Evolutionary conservation across 176 grass and related monocot genomes (phyloP).

Genomic region (Oryza nivara): DNA sequence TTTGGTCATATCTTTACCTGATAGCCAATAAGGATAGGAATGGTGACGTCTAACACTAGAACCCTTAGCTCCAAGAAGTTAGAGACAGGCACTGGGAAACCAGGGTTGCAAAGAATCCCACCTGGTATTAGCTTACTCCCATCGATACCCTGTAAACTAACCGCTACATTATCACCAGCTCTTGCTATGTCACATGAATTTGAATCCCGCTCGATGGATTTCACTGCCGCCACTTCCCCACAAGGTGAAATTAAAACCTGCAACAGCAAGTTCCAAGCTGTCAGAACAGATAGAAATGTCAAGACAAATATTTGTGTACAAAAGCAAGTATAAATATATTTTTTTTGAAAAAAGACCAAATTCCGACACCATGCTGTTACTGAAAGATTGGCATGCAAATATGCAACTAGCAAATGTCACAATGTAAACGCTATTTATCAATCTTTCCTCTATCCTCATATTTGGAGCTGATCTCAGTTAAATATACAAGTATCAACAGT

Average conservation of each 20-base stretch:
- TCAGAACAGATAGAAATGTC: constrained; percentile 31
- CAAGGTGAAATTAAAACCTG: constrained; percentile 86
- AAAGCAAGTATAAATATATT: background rate
- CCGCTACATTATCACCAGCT: constrained; percentile 84
- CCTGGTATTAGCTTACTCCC: constrained; percentile 66
- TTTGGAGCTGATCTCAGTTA: background rate
- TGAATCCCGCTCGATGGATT: constrained; percentile 78
- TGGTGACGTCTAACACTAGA: constrained; percentile 68
- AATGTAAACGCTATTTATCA: constrained; percentile 24
- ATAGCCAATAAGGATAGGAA: constrained; percentile 79
- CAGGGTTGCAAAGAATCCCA: constrained; percentile 82
- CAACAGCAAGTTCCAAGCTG: constrained; percentile 16
- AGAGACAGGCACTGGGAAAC: constrained; percentile 64
- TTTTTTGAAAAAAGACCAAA: background rate
- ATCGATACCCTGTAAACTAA: constrained; percentile 67
- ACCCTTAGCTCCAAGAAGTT: constrained; percentile 78
- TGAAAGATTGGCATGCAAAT: constrained; percentile 19
- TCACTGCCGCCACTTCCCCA: constrained; percentile 62
- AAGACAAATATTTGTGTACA: background rate
- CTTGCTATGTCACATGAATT: constrained; percentile 67
- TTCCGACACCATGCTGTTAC: constrained; percentile 14
- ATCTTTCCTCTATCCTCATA: constrained; percentile 5
- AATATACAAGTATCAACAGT: constrained; percentile 1
- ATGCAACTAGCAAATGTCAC: constrained; percentile 23
- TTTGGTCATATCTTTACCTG: constrained; percentile 58